phyloP scores from a whole-genome alignment of 805 yeast genomes.

The Starmerella apis region DNA sequence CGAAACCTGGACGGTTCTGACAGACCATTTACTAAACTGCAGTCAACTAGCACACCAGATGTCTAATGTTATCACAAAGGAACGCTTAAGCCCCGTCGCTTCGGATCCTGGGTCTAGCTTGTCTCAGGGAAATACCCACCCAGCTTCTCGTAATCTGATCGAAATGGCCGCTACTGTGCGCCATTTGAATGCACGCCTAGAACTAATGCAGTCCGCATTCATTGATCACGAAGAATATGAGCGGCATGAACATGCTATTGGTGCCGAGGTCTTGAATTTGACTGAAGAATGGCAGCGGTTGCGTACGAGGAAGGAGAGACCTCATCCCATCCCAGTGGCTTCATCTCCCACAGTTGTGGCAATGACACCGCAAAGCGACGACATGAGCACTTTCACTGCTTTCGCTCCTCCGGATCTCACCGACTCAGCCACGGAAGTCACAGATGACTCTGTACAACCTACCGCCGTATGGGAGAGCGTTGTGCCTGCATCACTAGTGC shows the following conservation, averaged over 20 bases:
- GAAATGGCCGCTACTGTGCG: constrained; percentile 17
- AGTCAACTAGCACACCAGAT: constrained; percentile 18
- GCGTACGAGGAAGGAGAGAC: background rate
- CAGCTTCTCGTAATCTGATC: background rate
- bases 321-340: background rate
- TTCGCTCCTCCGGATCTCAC: constrained; percentile 7
- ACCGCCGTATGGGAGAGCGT: constrained; percentile 17
- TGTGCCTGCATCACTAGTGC: background rate
- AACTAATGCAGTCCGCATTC: constrained; percentile 14
- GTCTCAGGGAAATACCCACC: background rate
- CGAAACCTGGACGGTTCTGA: constrained; percentile 24
- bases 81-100: constrained; percentile 15
- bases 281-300: constrained; percentile 1
- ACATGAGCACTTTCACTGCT: background rate
- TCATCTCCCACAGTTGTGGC: constrained; percentile 14
- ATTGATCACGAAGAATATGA: constrained; percentile 8
- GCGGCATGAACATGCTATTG: constrained; percentile 12
- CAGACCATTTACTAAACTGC: constrained; percentile 21
- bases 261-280: constrained; percentile 16
- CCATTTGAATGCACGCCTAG: constrained; percentile 23
- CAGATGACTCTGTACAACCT: constrained; percentile 4
- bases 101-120: background rate
- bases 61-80: constrained; percentile 18
- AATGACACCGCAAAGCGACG: constrained; percentile 10
- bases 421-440: constrained; percentile 1